These are phyloP conservation scores for Clitopilus passeckerianus DNA, from an alignment of 768 basidiomycete species.

Conservation along the genomic window DNA sequence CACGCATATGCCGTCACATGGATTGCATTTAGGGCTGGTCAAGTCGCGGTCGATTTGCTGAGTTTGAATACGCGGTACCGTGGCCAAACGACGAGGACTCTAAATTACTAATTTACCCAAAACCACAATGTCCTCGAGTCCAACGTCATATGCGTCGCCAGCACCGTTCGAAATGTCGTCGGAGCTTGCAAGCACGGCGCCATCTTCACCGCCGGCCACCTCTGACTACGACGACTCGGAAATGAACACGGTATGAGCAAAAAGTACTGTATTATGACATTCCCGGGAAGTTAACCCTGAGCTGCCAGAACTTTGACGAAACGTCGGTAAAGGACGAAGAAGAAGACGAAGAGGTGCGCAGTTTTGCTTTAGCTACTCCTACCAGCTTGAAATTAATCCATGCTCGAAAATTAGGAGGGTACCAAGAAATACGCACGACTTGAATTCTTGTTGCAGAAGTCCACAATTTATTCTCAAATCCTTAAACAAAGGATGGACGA, in stretches of 20 bases:
- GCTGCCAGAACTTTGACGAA: slow-evolving; percentile 1
- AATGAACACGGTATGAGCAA: slow-evolving; percentile 6
- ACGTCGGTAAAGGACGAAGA: slow-evolving; percentile 2
- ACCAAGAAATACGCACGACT: slow-evolving; percentile 47
- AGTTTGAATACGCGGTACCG: not conserved
- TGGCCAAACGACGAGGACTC: not conserved
- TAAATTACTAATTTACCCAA: not conserved
- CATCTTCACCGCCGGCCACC: slow-evolving; percentile 16
- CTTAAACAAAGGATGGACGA: slow-evolving; percentile 75
- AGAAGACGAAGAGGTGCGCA: slow-evolving; percentile 9
- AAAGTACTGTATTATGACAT: not conserved
- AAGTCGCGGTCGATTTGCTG: not conserved
- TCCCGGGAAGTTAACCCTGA: no score
- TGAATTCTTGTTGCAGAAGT: slow-evolving; percentile 68
- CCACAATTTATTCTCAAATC: slow-evolving; percentile 67
- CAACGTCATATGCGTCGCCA: slow-evolving; percentile 10
- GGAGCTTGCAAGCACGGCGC: slow-evolving; percentile 13
- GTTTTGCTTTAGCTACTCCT: not conserved
- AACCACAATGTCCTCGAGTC: slow-evolving; percentile 17
- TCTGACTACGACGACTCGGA: slow-evolving; percentile 12
- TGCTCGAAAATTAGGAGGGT: slow-evolving; percentile 33
- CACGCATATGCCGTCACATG: not conserved
- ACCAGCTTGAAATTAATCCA: not conserved
- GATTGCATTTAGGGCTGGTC: not conserved
- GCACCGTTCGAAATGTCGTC: slow-evolving; percentile 14